A percentile compares a stretch with the other conserved stretches of the same genome.
Conservation (phyloP, 345 rosid species). For the Dovyalis caffra region DNA sequence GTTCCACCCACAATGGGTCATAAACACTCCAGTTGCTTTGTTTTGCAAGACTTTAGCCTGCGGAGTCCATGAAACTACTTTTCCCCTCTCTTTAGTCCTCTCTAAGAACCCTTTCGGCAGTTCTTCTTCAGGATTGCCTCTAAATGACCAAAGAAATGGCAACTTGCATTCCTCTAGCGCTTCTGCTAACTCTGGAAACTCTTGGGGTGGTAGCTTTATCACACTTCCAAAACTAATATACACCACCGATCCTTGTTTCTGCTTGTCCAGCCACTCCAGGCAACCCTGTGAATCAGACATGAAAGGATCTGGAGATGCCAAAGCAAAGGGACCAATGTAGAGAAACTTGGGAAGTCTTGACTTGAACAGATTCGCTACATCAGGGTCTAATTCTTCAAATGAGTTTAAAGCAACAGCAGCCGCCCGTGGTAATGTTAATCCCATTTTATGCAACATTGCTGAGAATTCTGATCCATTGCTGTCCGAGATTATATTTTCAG, state of each 20-base stretch:
- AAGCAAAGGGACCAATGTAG: conserved; percentile 41
- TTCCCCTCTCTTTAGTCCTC: conserved; percentile 33
- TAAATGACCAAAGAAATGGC: conserved; percentile 70
- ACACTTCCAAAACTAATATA: conserved; percentile 69
- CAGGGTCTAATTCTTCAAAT: conserved; percentile 40
- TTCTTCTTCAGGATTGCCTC: conserved; percentile 10
- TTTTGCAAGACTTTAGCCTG: conserved; percentile 48
- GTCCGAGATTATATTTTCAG: conserved; percentile 23
- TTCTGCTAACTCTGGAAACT: conserved; percentile 49
- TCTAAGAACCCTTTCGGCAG: conserved; percentile 48
- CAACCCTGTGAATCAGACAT: conserved; percentile 26
- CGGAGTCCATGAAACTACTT: conserved; percentile 62
- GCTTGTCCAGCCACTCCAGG: conserved; percentile 57
- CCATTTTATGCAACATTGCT: conserved; percentile 39
- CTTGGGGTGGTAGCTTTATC: conserved; percentile 26
- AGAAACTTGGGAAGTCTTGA: conserved; percentile 37
- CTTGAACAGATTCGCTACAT: conserved; percentile 20
- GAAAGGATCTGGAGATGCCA: conserved; percentile 5
- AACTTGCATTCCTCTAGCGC: conserved; percentile 44
- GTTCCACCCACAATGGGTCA: conserved; percentile 74
- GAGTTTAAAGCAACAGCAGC: conserved; percentile 39
- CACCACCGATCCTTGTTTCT: conserved; percentile 40
- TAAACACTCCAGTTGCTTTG: conserved; percentile 48
- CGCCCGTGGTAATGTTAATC: conserved; percentile 36
- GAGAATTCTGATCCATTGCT: conserved; percentile 17